Evolutionary conservation across 2,329 filamentous ascomycete species (phyloP).

Genomic region (Pseudonectria buxi): DNA sequence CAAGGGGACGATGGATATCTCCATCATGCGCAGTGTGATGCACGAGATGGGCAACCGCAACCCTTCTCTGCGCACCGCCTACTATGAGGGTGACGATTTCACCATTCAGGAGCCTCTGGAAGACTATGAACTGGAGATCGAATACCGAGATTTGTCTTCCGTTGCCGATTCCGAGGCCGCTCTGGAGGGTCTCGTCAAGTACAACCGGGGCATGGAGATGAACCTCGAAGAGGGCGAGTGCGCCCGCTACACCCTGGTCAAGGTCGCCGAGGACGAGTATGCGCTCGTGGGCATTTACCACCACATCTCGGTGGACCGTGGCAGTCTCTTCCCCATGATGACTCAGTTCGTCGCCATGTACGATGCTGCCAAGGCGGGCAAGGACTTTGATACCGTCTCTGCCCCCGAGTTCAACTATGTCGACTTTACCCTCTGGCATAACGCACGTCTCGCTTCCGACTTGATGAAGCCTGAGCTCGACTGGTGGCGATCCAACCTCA

Average conservation of each 20-base stretch:
- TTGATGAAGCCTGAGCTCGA: constrained; percentile 18
- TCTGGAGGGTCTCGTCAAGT: constrained; percentile 11
- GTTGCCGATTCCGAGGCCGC: constrained; percentile 7
- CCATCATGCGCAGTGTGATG: constrained; percentile 10
- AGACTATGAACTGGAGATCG: constrained; percentile 15
- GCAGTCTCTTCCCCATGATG: constrained; percentile 18
- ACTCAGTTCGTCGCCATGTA: constrained; percentile 16
- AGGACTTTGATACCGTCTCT: constrained; percentile 14
- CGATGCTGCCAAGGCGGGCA: constrained; percentile 12
- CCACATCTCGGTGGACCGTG: constrained; percentile 20
- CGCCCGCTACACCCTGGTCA: constrained; percentile 13
- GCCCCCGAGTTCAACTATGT: constrained; percentile 16
- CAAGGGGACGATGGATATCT: constrained; percentile 15
- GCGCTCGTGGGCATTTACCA: constrained; percentile 16
- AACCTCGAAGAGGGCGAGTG: constrained; percentile 18
- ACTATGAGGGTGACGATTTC: constrained; percentile 18
- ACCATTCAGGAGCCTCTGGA: constrained; percentile 15
- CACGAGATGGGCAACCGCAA: constrained; percentile 17
- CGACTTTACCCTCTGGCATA: constrained; percentile 22
- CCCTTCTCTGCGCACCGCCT: constrained; percentile 15
- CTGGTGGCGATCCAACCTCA: constrained; percentile 17
- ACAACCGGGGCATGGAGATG: constrained; percentile 18
- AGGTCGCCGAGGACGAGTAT: constrained; percentile 14
- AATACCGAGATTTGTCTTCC: constrained; percentile 11
- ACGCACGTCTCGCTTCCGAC: constrained; percentile 16